Evolutionary conservation across 2,329 filamentous ascomycete genomes (phyloP).

Genomic region (Microdochium paspali): DNA sequence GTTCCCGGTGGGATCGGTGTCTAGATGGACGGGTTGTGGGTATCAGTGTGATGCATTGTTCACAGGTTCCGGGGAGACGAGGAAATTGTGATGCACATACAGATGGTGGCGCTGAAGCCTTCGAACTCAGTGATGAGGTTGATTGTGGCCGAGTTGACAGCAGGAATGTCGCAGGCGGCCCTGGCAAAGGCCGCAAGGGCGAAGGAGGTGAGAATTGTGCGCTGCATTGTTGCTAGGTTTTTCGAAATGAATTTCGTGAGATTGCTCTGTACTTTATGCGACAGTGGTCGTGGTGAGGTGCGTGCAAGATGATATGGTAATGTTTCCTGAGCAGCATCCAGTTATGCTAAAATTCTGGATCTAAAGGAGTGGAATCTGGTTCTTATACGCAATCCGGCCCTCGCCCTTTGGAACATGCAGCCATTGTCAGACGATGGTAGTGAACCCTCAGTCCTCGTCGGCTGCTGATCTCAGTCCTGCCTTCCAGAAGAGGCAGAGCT

Average conservation of each 20-base stretch:
- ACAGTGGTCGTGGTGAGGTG: no score
- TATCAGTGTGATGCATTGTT: background rate
- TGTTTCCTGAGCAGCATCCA: no score
- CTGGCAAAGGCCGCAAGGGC: background rate
- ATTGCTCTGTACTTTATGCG: background rate
- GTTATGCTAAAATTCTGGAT: no score
- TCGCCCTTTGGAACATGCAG: no score
- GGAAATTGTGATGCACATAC: background rate
- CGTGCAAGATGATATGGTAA: no score
- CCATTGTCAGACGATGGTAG: no score
- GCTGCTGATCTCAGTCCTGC: background rate
- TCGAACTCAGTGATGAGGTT: conserved; percentile 56
- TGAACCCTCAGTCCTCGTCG: no score
- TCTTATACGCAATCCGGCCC: no score
- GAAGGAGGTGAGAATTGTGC: background rate
- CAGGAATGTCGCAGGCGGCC: background rate
- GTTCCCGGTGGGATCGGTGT: conserved; percentile 20
- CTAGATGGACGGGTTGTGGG: conserved; percentile 4
- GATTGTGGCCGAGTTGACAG: conserved; percentile 34
- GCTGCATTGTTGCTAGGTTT: background rate
- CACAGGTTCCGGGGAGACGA: background rate
- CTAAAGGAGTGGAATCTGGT: no score
- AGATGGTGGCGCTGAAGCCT: conserved; percentile 28
- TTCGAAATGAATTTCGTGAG: background rate
- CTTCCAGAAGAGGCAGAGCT: background rate